Base-by-base conservation (phyloP, 768 basidiomycete species). In the Agaricus blazei region DNA sequence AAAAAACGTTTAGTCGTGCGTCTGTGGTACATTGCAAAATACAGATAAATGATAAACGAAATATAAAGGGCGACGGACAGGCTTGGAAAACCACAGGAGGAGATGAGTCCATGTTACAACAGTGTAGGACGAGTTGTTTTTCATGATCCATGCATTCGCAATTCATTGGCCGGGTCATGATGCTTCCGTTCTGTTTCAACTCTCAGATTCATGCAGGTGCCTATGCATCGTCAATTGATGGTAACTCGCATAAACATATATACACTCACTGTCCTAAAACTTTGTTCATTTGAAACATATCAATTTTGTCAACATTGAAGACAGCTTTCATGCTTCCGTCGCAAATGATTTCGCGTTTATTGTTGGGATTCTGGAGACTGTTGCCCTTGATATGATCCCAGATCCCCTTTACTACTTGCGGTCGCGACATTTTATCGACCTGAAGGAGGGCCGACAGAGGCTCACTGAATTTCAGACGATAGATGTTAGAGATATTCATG, bases 271-370 rank as follows among this genome's bases (percentile, higher is more conserved):
- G 75, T 66, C 88, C 88, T 54, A 96, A 73, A 27, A 87, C 79
- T 70, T 95, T 93, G 78, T 95, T 96, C 93, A 96, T 96, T 61
- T 77, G 84, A 73, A 96, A 95, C 92, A 95, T 95, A 70, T 91
- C 84, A 54, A 97, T 82, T 67, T 84, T 88, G 60, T 92, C 88
- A 11, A 81, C 79, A 54, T 79, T 80, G 68, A 98, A 96, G 23
- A 96, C 81, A 5, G 85, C 82, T 63, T 78, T 79, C 61, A 97
- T 66, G 15, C 69, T 74, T 15, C 77, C 73, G 68, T 98, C 93
- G 64, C 93, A 95, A 2, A 93, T 60, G 58, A 98, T 97, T 67
- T 90, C 91, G 53, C 83, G 82, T 70, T 78, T 88, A 69, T 96
- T 90, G 1, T 65, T 68, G 4, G 92, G 91, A 65, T 98, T 94